phyloP scores from a whole-genome alignment of 163 green algal species.

The Volvox carteri region DNA sequence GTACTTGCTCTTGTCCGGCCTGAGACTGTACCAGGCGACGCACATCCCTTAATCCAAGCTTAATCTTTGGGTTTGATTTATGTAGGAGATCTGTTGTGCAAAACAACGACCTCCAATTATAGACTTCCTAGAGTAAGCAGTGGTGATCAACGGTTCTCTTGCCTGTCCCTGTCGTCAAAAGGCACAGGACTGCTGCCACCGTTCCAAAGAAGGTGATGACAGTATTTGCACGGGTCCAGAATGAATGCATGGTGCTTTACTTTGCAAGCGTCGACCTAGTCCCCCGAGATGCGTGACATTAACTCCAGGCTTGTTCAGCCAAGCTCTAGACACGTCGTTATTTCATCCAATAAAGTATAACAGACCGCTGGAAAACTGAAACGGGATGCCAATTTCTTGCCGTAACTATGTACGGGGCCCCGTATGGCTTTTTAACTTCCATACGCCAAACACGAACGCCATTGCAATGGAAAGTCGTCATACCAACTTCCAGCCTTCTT shows the following conservation, averaged over 20 bases:
- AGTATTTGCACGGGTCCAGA: constrained; percentile 63
- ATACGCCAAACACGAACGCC: too few species aligned
- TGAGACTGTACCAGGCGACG: constrained; percentile 56
- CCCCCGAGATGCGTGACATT: too few species aligned
- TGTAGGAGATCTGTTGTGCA: constrained; percentile 62
- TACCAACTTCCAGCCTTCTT: too few species aligned
- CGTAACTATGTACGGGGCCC: too few species aligned
- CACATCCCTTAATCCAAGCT: constrained; percentile 60
- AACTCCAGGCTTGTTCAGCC: too few species aligned
- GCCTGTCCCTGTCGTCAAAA: constrained; percentile 64
- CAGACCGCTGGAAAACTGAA: too few species aligned
- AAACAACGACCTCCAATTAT: neutral
- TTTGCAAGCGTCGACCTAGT: neutral
- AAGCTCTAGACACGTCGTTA: too few species aligned
- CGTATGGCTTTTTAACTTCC: too few species aligned
- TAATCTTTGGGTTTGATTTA: constrained; percentile 58
- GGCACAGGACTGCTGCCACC: constrained; percentile 57
- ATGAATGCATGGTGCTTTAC: constrained; percentile 65
- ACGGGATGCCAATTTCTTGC: too few species aligned
- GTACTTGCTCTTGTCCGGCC: constrained; percentile 60
- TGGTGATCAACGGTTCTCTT: neutral
- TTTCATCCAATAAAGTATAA: too few species aligned
- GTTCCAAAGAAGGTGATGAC: constrained; percentile 72
- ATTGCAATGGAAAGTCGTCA: too few species aligned
- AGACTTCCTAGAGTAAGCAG: neutral